These are phyloP conservation scores for Leishmania major DNA, from an alignment of 208 protist genomes.

Conservation along the genomic window DNA sequence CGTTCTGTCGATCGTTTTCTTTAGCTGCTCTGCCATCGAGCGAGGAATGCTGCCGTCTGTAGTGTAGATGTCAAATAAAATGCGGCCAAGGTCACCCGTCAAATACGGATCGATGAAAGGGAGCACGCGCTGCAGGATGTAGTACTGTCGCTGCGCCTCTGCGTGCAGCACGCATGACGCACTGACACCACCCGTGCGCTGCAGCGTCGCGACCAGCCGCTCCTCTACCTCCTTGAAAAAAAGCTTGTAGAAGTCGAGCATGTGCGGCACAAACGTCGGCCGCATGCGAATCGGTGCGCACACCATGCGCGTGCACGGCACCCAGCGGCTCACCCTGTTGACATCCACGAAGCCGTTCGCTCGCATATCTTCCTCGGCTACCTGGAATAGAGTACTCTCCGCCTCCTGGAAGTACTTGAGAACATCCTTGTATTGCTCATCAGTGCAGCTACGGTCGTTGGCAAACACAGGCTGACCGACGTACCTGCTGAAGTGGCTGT, in stretches of 20 bases:
- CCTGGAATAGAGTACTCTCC: constrained; percentile 40
- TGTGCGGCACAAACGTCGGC: constrained; percentile 35
- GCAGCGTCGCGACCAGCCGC: constrained; percentile 35
- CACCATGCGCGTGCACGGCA: constrained; percentile 31
- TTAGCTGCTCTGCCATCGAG: constrained; percentile 33
- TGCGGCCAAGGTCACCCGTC: constrained; percentile 33
- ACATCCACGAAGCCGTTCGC: constrained; percentile 44
- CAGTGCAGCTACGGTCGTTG: constrained; percentile 57
- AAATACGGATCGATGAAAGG: constrained; percentile 64
- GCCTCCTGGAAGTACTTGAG: constrained; percentile 51
- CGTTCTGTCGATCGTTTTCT: constrained; percentile 35
- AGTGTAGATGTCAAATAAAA: constrained; percentile 55
- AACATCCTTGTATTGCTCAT: constrained; percentile 67
- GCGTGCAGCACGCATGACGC: constrained; percentile 37
- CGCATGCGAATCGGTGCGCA: constrained; percentile 30
- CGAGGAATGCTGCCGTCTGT: constrained; percentile 38
- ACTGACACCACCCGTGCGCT: constrained; percentile 25
- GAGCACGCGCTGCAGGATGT: constrained; percentile 45
- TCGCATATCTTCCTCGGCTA: constrained; percentile 44
- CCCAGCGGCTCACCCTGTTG: constrained; percentile 29
- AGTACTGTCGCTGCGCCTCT: constrained; percentile 52
- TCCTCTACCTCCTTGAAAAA: constrained; percentile 47
- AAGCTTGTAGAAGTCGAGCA: constrained; percentile 40
- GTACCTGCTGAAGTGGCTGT: constrained; percentile 16
- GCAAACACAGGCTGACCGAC: constrained; percentile 71